Evolutionary conservation across 2,329 filamentous ascomycete genomes (phyloP).

Genomic region (Paecilomyces variotii): DNA sequence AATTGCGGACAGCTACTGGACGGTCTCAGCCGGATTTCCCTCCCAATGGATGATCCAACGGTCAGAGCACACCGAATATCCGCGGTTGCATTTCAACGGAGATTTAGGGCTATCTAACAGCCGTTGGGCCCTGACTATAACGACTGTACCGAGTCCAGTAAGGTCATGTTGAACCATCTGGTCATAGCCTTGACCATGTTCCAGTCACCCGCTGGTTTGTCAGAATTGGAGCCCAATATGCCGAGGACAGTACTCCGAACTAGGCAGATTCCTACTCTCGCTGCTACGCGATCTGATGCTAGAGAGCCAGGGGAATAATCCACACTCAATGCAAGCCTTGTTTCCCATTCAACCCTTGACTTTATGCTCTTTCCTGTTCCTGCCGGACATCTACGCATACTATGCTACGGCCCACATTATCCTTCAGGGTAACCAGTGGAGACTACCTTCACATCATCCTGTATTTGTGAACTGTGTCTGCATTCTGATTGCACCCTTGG

Average conservation of each 20-base stretch:
- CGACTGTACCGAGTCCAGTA: not conserved
- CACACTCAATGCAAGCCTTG: not conserved
- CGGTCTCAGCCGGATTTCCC: not conserved
- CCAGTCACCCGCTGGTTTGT: not conserved
- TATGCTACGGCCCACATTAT: not conserved
- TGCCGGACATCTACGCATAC: not conserved
- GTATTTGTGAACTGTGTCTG: not conserved
- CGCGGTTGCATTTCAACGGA: not conserved
- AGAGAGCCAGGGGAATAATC: not conserved
- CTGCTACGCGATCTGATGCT: not conserved
- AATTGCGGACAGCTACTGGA: not conserved
- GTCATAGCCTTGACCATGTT: not conserved
- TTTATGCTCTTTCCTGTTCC: not conserved
- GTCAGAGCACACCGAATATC: not conserved
- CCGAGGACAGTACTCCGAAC: not conserved
- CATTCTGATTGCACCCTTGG: not conserved
- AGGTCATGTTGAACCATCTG: not conserved
- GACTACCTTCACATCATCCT: not conserved
- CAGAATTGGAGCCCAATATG: not conserved
- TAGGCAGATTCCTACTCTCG: not conserved
- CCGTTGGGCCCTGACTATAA: not conserved
- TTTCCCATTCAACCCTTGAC: not conserved
- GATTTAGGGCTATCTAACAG: not conserved
- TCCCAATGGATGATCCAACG: constrained; percentile 9
- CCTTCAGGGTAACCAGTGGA: not conserved